These are phyloP conservation scores for Citrus australasica DNA, from an alignment of 345 rosid species.

Conservation along the genomic window DNA sequence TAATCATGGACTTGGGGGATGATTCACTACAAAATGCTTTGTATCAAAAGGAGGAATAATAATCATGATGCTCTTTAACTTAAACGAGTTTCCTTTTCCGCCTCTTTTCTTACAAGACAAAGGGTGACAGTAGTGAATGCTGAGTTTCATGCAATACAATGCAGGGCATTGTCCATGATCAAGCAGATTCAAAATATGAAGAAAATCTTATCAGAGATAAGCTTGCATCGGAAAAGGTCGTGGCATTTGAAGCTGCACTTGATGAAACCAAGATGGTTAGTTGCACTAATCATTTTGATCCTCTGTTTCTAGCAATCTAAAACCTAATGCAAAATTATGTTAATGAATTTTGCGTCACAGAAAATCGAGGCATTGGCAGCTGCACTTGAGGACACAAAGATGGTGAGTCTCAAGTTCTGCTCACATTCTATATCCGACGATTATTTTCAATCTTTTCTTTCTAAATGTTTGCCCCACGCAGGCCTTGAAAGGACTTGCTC, in stretches of 20 bases:
- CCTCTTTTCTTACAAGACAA: neutral
- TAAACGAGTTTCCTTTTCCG: neutral
- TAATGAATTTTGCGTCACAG: conserved; percentile 18
- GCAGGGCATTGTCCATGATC: conserved; percentile 15
- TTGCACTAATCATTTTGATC: neutral
- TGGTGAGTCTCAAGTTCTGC: conserved; percentile 20
- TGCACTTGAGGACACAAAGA: conserved; percentile 37
- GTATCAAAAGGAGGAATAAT: neutral
- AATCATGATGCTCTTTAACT: neutral
- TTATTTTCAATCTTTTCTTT: neutral
- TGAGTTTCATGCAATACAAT: neutral
- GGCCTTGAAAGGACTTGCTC: conserved; percentile 37
- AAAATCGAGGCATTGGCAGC: conserved; percentile 41
- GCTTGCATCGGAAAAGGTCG: conserved; percentile 21
- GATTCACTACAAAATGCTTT: too few relatives aligned
- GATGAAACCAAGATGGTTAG: conserved; percentile 32
- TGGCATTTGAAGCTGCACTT: conserved; percentile 24
- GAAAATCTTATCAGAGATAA: neutral
- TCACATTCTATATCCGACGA: neutral
- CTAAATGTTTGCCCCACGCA: conserved; percentile 5
- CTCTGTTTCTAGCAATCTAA: neutral
- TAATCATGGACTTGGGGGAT: neutral
- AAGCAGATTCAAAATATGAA: conserved; percentile 8
- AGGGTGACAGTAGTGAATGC: too few relatives aligned
- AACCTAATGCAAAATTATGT: neutral